These are phyloP conservation scores for Acrodontium crateriforme DNA, from an alignment of 2,329 filamentous ascomycete species.

Conservation along the genomic window DNA sequence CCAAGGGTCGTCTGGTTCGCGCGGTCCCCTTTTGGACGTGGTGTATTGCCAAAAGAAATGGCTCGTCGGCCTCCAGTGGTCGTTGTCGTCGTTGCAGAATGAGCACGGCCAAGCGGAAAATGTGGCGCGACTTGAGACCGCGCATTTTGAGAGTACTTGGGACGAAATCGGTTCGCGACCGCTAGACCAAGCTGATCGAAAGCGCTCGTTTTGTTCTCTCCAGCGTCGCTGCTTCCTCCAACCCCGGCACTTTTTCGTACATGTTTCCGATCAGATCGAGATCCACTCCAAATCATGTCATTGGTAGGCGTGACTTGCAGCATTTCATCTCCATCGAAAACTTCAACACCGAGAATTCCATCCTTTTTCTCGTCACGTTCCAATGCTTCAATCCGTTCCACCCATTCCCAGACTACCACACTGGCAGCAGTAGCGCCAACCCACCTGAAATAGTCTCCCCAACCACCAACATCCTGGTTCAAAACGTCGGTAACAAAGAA, in stretches of 20 bases:
- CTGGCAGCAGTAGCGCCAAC: conserved; percentile 89
- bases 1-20: conserved; percentile 3
- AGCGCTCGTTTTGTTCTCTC: conserved; percentile 11
- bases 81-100: conserved; percentile 12
- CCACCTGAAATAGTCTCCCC: conserved; percentile 93
- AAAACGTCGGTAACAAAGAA: conserved; percentile 89
- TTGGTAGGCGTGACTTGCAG: conserved; percentile 52
- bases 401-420: conserved; percentile 98
- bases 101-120: conserved; percentile 20
- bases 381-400: conserved; percentile 81
- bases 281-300: conserved; percentile 36
- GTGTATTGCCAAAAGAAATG: conserved; percentile 10
- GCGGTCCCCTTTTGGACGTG: conserved; percentile 5
- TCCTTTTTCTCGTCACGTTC: conserved; percentile 91
- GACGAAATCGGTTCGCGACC: conserved; percentile 15
- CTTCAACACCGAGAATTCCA: conserved; percentile 75
- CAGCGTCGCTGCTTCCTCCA: conserved; percentile 20
- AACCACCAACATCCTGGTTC: conserved; percentile 71
- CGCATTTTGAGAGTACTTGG: too few relatives aligned
- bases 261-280: too few relatives aligned
- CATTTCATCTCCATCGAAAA: conserved; percentile 92
- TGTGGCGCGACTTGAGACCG: conserved; percentile 15
- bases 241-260: neutral
- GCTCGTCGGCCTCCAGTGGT: conserved; percentile 6
- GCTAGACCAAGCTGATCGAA: conserved; percentile 15